phyloP scores from a whole-genome alignment of 2,329 filamentous ascomycete genomes.

The Dryadomyces quercus-mongolicae region DNA sequence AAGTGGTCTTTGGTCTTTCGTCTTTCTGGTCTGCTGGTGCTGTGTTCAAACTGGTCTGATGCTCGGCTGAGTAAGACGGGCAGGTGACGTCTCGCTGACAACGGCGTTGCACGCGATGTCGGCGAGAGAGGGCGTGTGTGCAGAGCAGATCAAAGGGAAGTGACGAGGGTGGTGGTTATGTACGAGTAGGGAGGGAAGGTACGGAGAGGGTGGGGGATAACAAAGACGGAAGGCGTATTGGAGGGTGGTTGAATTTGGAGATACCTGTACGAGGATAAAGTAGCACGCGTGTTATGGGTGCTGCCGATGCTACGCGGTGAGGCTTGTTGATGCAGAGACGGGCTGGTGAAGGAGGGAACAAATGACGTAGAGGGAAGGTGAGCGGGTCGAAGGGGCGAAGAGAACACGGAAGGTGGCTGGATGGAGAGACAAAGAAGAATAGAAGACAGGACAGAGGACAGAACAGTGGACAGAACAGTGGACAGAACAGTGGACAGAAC shows the following conservation, averaged over 20 bases:
- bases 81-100: neutral
- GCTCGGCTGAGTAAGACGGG: neutral
- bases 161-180: too few species aligned
- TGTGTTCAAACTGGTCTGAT: too few species aligned
- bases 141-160: too few species aligned
- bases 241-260: too few species aligned
- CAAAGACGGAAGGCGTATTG: too few species aligned
- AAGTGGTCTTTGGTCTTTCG: neutral
- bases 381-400: neutral
- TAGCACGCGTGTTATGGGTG: neutral
- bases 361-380: neutral
- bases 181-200: too few species aligned
- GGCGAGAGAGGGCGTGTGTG: too few species aligned
- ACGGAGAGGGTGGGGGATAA: too few species aligned
- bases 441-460: neutral
- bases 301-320: neutral
- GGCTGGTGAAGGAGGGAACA: neutral
- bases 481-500: too few species aligned
- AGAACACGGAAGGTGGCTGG: neutral
- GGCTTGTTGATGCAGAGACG: neutral
- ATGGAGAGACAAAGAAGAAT: neutral
- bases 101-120: too few species aligned
- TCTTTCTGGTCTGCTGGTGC: neutral
- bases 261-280: too few species aligned
- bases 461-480: neutral